phyloP scores from a whole-genome alignment of 495 filamentous ascomycete species.

The Neurospora sp. region DNA sequence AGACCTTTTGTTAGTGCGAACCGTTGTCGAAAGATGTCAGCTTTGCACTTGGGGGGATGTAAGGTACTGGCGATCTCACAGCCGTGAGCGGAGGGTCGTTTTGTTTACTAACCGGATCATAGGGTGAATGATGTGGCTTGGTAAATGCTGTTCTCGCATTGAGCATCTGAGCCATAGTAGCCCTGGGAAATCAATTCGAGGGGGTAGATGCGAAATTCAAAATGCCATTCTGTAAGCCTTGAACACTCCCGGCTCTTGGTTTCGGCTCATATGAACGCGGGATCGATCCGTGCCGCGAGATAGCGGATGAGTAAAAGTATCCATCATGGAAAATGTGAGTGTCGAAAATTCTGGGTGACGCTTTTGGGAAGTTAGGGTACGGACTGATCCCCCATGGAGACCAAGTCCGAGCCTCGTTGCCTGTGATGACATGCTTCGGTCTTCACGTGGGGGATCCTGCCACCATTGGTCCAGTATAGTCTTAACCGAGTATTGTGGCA shows the following conservation, averaged over 20 bases:
- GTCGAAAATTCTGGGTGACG: neutral
- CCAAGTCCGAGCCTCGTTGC: neutral
- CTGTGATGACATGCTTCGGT: neutral
- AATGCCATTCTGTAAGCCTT: neutral
- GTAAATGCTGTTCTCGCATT: neutral
- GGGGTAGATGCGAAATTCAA: neutral
- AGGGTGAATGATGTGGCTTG: neutral
- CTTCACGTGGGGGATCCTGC: neutral
- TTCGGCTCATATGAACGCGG: neutral
- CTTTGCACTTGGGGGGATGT: neutral
- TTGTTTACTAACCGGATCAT: neutral
- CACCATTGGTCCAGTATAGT: neutral
- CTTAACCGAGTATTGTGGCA: neutral
- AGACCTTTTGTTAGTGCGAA: neutral
- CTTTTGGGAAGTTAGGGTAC: neutral
- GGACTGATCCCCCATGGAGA: neutral
- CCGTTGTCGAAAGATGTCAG: neutral
- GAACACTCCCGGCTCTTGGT: neutral
- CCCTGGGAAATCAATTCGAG: neutral
- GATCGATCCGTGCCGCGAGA: neutral
- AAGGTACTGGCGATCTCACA: neutral
- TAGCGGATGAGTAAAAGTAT: neutral
- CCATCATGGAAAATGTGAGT: neutral
- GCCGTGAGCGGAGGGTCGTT: neutral
- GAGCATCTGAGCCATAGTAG: neutral